Percentiles rank a stretch among this genome's conserved stretches.
phyloP scores from a whole-genome alignment of 1,139 yeast species.

The Saccharomycopsis hybrid region DNA sequence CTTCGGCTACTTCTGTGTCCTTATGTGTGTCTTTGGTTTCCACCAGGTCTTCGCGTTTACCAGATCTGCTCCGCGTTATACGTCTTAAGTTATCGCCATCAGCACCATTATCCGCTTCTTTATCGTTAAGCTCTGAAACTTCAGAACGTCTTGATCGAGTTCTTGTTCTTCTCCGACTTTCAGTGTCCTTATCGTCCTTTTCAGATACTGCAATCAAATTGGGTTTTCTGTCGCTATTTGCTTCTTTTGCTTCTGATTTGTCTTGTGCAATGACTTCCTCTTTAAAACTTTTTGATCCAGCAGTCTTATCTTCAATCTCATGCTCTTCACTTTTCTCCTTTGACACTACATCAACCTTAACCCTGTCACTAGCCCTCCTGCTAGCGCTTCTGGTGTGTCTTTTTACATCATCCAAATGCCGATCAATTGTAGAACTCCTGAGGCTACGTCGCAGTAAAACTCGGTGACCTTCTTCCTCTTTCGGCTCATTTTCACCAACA shows the following conservation, averaged over 20 bases:
- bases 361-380: background rate
- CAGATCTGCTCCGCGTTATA: background rate
- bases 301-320: background rate
- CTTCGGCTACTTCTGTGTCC: constrained; percentile 17
- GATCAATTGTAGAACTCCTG: background rate
- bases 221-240: background rate
- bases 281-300: background rate
- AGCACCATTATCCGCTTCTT: background rate
- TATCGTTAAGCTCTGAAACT: background rate
- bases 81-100: background rate
- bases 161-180: background rate
- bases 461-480: background rate
- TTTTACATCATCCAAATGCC: background rate
- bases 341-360: background rate
- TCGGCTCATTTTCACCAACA: background rate
- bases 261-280: background rate
- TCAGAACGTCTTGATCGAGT: background rate
- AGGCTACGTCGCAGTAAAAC: background rate
- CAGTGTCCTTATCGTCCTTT: no score
- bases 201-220: no score
- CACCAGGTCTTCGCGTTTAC: constrained; percentile 2
- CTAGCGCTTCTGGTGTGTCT: constrained; percentile 3
- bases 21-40: background rate
- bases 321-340: background rate
- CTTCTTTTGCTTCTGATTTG: background rate